phyloP scores from a whole-genome alignment of 306 rosid genomes.

The Carpinus viminea region DNA sequence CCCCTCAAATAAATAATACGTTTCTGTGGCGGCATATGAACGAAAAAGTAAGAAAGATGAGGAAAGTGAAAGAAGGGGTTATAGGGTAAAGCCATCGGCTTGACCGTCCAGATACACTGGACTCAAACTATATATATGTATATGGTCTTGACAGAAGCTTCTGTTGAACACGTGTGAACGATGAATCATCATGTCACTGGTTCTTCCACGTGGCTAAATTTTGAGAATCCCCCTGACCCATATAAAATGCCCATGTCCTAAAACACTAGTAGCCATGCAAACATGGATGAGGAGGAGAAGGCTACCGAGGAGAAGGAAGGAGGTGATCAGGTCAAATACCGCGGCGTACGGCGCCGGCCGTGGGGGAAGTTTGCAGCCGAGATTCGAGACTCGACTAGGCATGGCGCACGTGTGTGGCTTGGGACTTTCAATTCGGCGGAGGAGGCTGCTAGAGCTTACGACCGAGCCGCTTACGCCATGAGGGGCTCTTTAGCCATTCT shows the following conservation, averaged over 20 bases:
- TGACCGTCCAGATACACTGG: slow-evolving; percentile 75
- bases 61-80: slow-evolving; percentile 11
- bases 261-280: background rate
- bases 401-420: slow-evolving; percentile 76
- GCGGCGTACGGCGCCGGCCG: slow-evolving; percentile 77
- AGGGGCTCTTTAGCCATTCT: slow-evolving; percentile 82
- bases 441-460: slow-evolving; percentile 94
- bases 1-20: background rate
- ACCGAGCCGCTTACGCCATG: slow-evolving; percentile 81
- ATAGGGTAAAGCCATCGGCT: slow-evolving; percentile 54
- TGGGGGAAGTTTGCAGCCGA: slow-evolving; percentile 96
- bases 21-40: background rate
- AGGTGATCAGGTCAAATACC: slow-evolving; percentile 38
- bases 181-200: background rate
- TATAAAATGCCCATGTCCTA: slow-evolving; percentile 29
- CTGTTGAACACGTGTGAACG: slow-evolving; percentile 39
- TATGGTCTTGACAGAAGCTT: slow-evolving; percentile 22
- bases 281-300: slow-evolving; percentile 35
- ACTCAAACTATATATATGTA: slow-evolving; percentile 7
- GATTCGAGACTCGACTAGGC: slow-evolving; percentile 74
- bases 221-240: slow-evolving; percentile 10
- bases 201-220: slow-evolving; percentile 17
- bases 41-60: background rate
- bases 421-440: slow-evolving; percentile 92
- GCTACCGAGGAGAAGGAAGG: slow-evolving; percentile 32